phyloP scores from a whole-genome alignment of 345 rosid species.

The Ceriops zippeliana region DNA sequence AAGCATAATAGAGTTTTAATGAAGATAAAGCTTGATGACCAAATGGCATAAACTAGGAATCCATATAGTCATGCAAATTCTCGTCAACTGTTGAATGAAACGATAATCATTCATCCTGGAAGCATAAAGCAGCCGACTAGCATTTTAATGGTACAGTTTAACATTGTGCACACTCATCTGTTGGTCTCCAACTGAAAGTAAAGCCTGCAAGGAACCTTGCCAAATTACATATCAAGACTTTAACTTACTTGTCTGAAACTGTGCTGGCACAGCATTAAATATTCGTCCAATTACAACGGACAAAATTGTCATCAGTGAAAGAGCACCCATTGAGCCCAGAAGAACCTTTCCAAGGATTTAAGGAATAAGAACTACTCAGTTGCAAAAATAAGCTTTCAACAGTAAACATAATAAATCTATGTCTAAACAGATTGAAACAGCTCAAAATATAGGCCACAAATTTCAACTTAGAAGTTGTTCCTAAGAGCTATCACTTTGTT shows the following conservation, averaged over 20 bases:
- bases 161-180: neutral
- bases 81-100: no score
- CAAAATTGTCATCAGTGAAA: constrained; percentile 88
- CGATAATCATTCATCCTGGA: neutral
- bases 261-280: constrained; percentile 95
- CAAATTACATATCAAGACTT: constrained; percentile 1
- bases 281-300: constrained; percentile 87
- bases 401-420: neutral
- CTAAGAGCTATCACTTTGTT: neutral
- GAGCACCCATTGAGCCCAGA: constrained; percentile 95
- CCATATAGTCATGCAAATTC: no score
- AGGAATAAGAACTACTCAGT: constrained; percentile 7
- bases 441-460: neutral
- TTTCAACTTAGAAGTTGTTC: neutral
- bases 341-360: constrained; percentile 70
- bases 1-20: no score
- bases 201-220: constrained; percentile 4
- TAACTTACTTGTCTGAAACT: constrained; percentile 88
- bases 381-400: neutral
- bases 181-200: neutral
- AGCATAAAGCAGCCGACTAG: neutral
- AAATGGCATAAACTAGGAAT: no score
- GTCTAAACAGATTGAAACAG: no score
- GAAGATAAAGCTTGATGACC: no score
- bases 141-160: neutral